Evolutionary conservation across 106 monocot species (phyloP).

Genomic region (Acorus gramineus): DNA sequence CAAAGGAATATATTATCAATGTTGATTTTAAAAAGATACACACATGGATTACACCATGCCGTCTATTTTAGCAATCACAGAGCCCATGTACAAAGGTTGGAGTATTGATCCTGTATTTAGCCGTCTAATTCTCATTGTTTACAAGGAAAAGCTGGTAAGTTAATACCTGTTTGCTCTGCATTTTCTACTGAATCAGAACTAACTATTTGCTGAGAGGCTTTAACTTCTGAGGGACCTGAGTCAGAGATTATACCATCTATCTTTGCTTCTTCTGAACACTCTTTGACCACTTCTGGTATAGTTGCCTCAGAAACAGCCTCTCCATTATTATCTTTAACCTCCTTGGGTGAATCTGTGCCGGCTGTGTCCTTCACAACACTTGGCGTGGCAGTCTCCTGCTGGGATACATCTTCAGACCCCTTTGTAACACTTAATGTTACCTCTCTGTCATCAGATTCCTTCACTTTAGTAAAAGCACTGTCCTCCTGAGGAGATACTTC

Average conservation of each 20-base stretch:
- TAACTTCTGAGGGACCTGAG: slow-evolving; percentile 7
- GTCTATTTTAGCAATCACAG: too few species aligned
- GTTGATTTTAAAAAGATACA: too few species aligned
- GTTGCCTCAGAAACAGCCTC: not conserved
- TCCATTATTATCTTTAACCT: not conserved
- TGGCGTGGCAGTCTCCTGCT: not conserved
- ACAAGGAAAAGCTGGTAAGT: too few species aligned
- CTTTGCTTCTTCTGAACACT: slow-evolving; percentile 8
- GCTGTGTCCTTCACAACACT: too few species aligned
- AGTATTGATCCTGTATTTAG: too few species aligned
- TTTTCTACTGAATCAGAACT: slow-evolving; percentile 6
- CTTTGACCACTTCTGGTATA: not conserved
- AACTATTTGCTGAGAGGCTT: slow-evolving; percentile 9
- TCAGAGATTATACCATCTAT: not conserved
- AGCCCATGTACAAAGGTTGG: too few species aligned
- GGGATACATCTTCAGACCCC: slow-evolving; percentile 7
- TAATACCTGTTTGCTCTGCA: slow-evolving; percentile 19
- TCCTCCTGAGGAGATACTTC: slow-evolving; percentile 5
- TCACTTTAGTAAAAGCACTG: not conserved
- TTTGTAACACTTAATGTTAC: slow-evolving; percentile 11
- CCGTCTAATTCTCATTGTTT: too few species aligned
- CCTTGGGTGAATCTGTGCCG: too few species aligned
- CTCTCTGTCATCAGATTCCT: slow-evolving; percentile 12
- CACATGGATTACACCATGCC: too few species aligned
- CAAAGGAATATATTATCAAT: too few species aligned